phyloP scores from a whole-genome alignment of 2,329 filamentous ascomycete genomes.

The Colletotrichum sp. region DNA sequence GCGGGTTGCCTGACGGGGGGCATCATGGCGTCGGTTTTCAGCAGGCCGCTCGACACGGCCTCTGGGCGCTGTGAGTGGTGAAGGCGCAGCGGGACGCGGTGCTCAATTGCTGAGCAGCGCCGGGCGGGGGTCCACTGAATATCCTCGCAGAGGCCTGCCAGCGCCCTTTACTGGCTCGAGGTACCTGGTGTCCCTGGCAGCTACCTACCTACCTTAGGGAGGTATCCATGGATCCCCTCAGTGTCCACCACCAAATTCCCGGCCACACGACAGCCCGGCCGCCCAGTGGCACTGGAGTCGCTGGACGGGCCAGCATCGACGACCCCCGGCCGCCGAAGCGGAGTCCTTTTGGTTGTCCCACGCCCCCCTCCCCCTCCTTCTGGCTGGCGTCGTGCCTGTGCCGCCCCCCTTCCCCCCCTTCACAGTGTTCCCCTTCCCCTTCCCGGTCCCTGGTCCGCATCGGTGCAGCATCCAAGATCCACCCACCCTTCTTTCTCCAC shows the following conservation, averaged over 20 bases:
- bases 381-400: not conserved
- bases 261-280: conserved; percentile 9
- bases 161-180: not conserved
- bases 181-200: too few relatives aligned
- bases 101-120: not conserved
- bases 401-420: not conserved
- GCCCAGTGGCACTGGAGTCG: not conserved
- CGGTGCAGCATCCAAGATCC: not conserved
- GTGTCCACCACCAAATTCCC: not conserved
- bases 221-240: not conserved
- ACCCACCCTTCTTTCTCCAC: not conserved
- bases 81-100: conserved; percentile 1
- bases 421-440: not conserved
- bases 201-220: too few relatives aligned
- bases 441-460: conserved; percentile 4
- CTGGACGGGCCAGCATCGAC: not conserved
- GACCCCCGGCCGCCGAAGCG: not conserved
- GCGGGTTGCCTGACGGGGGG: not conserved
- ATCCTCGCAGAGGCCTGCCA: conserved; percentile 11
- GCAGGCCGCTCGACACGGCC: not conserved
- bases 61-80: conserved; percentile 9
- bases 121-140: conserved; percentile 10
- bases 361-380: not conserved
- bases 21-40: not conserved
- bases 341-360: not conserved